Evolutionary conservation across 2,329 filamentous ascomycete genomes (phyloP), one percentile per base, ranked within the genome.

Genomic region (Rhytidhysteron rufulum): DNA sequence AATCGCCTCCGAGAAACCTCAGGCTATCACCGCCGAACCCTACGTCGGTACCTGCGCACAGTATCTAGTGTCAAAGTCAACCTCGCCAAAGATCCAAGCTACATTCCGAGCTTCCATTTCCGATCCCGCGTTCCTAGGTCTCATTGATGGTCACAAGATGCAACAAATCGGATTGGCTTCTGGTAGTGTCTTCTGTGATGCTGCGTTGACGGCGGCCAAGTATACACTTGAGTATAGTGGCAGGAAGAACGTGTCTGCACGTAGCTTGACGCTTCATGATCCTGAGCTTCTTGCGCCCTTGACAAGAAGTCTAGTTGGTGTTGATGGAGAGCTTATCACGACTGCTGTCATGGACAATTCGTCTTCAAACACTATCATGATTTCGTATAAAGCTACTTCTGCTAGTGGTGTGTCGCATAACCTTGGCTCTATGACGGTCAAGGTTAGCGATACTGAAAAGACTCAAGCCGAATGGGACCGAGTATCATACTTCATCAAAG

Each of bases 31-130:
- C n/a, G n/a, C n/a, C n/a, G n/a, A n/a, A n/a, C n/a, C n/a, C n/a
- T n/a, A n/a, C n/a, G n/a, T n/a, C n/a, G n/a, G n/a, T n/a, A n/a
- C n/a, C n/a, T n/a, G n/a, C n/a, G n/a, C n/a, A n/a, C n/a, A n/a
- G n/a, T n/a, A n/a, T n/a, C n/a, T n/a, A n/a, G n/a, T n/a, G n/a
- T n/a, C n/a, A n/a, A n/a, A n/a, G n/a, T n/a, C n/a, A n/a, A n/a
- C n/a, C 5, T 41, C 48, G 0, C 64, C 57, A 1, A 49, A 42
- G 1, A 32, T 34, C 10, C 34, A 24, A 5, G 49, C 73, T 0
- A 45, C 63, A 3, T 57, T 67, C 30, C 54, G 67, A 32, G 66
- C 71, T 0, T 65, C 72, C 37, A 34, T 75, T 4, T 57, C 55
- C 54, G 58, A 68, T n/a, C 40, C 58, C 0, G 65, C 67, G 21